phyloP scores from a whole-genome alignment of 331 rosid genomes.

The Dryas integrifolia region DNA sequence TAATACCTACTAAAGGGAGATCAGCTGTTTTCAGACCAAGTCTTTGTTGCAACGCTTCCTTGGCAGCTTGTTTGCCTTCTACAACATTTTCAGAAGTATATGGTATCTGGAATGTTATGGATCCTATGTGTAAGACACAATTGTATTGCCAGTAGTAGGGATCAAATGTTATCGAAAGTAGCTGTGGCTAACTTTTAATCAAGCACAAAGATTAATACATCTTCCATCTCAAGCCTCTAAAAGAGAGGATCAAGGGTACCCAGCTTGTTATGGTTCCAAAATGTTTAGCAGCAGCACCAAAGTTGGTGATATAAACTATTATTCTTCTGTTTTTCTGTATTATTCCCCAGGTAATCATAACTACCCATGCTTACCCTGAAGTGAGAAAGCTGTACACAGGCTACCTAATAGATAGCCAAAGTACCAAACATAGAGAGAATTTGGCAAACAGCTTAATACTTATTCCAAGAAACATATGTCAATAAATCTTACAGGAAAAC shows the following conservation, averaged over 20 bases:
- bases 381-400: not conserved
- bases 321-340: not conserved
- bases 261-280: not conserved
- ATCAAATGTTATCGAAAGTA: not conserved
- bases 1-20: slow-evolving; percentile 67
- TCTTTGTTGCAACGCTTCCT: slow-evolving; percentile 69
- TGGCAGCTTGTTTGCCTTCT: slow-evolving; percentile 78
- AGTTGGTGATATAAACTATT: not conserved
- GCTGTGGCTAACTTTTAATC: not conserved
- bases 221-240: not conserved
- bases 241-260: not conserved
- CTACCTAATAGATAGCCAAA: not conserved
- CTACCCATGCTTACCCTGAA: not conserved
- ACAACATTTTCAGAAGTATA: slow-evolving; percentile 68
- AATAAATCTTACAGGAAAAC: not conserved
- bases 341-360: not conserved
- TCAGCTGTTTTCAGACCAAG: slow-evolving; percentile 59
- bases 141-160: slow-evolving; percentile 19
- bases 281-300: not conserved
- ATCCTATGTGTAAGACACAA: slow-evolving; percentile 29
- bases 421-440: not conserved
- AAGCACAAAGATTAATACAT: not conserved
- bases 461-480: not conserved
- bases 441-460: not conserved
- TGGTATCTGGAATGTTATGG: slow-evolving; percentile 46